Conservation (phyloP, 1,284 basidiomycete genomes). For the Hortiboletus rubellus region DNA sequence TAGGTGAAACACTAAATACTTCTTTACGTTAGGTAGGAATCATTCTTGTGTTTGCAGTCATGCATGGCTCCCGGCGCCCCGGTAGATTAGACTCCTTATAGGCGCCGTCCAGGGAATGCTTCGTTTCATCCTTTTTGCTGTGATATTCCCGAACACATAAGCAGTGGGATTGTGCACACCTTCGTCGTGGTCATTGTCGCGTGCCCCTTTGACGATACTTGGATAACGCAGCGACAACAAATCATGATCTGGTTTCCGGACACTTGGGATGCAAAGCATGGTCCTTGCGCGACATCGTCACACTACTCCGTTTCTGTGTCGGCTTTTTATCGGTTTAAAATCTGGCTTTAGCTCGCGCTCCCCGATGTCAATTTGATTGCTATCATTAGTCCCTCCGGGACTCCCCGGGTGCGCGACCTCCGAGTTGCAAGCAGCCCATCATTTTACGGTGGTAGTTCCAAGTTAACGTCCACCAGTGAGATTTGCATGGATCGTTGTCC, state of each 20-base stretch:
- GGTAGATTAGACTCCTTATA: conserved; percentile 21
- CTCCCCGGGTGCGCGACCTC: background rate
- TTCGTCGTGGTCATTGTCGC: background rate
- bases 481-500: background rate
- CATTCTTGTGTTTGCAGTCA: background rate
- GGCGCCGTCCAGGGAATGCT: conserved; percentile 4
- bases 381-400: too few relatives aligned
- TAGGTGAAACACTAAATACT: conserved; percentile 28
- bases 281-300: background rate
- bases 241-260: background rate
- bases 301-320: background rate
- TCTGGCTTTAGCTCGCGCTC: background rate
- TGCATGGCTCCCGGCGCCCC: background rate
- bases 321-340: background rate
- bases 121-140: background rate
- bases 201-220: background rate
- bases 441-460: background rate
- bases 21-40: conserved; percentile 23
- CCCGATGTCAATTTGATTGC: background rate
- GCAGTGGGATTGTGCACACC: background rate
- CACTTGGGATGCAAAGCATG: too few relatives aligned
- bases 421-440: background rate
- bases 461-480: too few relatives aligned
- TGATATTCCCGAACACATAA: background rate
- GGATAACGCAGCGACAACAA: background rate